Conservation (phyloP, 495 filamentous ascomycete species). For the Talaromyces adpressus region DNA sequence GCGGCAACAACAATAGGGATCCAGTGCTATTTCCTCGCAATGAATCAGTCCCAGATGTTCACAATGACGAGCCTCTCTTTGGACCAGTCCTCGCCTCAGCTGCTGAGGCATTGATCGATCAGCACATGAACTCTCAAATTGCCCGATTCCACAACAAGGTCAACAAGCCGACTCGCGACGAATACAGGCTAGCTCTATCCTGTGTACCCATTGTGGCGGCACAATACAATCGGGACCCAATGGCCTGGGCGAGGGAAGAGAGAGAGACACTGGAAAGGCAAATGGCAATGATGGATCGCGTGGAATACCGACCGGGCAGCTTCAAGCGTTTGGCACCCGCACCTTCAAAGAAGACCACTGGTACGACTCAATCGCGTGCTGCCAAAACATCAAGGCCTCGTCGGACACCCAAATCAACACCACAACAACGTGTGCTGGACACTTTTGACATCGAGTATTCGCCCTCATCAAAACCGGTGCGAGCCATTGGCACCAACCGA, state of each 20-base stretch:
- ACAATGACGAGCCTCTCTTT: conserved; percentile 52
- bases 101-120: conserved; percentile 50
- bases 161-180: conserved; percentile 59
- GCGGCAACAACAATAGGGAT: conserved; percentile 39
- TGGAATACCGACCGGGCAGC: conserved; percentile 20
- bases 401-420: conserved; percentile 39
- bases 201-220: conserved; percentile 59
- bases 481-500: conserved; percentile 50
- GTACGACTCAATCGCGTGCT: conserved; percentile 19
- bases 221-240: conserved; percentile 51
- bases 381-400: conserved; percentile 33
- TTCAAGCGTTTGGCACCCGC: conserved; percentile 45
- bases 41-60: conserved; percentile 32
- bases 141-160: conserved; percentile 45
- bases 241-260: conserved; percentile 56
- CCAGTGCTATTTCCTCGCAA: conserved; percentile 54
- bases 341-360: conserved; percentile 24
- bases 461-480: conserved; percentile 29
- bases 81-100: conserved; percentile 35
- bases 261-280: conserved; percentile 49
- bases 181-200: conserved; percentile 61
- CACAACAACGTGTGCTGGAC: conserved; percentile 39
- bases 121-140: conserved; percentile 61
- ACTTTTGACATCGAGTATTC: conserved; percentile 32
- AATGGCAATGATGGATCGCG: conserved; percentile 35